Percentiles rank a stretch among this genome's conserved stretches.
Conservation (phyloP, 2,329 filamentous ascomycete species). For the Zymoseptoria passerinii region DNA sequence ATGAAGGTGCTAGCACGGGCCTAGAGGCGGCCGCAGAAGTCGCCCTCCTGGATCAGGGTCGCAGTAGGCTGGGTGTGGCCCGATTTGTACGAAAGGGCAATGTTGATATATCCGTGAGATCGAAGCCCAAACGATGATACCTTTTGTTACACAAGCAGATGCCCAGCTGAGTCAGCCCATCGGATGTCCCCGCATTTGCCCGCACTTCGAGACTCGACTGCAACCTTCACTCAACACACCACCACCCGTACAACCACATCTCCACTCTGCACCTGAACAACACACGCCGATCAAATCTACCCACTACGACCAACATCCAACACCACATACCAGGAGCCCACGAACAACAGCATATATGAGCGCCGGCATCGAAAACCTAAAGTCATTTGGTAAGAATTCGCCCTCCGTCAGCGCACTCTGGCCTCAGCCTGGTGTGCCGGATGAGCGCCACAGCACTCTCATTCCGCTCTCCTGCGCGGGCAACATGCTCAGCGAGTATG, state of each 20-base stretch:
- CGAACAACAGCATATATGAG: conserved; percentile 15
- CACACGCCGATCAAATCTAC: conserved; percentile 3
- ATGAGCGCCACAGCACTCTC: conserved; percentile 9
- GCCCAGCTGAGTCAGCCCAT: neutral
- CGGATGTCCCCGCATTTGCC: neutral
- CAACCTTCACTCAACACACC: neutral
- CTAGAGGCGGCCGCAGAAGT: neutral
- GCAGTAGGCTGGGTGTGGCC: neutral
- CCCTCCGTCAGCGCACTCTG: neutral
- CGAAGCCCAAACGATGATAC: too few species aligned
- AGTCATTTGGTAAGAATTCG: conserved; percentile 18
- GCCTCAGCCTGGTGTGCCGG: conserved; percentile 10
- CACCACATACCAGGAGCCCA: neutral
- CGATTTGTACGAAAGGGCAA: too few species aligned
- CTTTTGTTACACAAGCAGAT: too few species aligned
- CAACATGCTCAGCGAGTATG: neutral
- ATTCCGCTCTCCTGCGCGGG: neutral
- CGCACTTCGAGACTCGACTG: neutral
- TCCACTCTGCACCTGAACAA: conserved; percentile 5
- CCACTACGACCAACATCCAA: conserved; percentile 3
- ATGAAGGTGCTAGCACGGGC: neutral
- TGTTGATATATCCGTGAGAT: too few species aligned
- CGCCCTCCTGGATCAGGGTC: neutral
- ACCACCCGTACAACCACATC: conserved; percentile 2
- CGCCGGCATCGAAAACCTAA: conserved; percentile 20